These are phyloP conservation scores for Teunomyces cretensis DNA, from an alignment of 805 yeast genomes.

Conservation along the genomic window DNA sequence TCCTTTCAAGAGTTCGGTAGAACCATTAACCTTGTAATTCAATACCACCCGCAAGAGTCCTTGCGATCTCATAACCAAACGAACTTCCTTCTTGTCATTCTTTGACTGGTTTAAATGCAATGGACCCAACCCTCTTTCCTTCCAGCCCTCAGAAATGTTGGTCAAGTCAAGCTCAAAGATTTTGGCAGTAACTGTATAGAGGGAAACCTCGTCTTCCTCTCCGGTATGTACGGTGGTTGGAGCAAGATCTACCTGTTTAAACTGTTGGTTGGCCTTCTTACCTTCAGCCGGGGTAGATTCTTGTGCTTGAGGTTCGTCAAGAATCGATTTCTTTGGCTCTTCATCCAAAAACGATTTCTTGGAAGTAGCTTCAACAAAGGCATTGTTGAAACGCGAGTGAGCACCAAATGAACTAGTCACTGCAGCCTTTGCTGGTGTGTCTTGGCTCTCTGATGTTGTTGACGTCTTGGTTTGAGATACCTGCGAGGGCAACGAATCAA, in stretches of 20 bases:
- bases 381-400: slow-evolving; percentile 48
- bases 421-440: slow-evolving; percentile 8
- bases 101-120: slow-evolving; percentile 69
- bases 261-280: slow-evolving; percentile 32
- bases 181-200: slow-evolving; percentile 72
- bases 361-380: slow-evolving; percentile 51
- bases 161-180: slow-evolving; percentile 72
- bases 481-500: slow-evolving; percentile 21
- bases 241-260: slow-evolving; percentile 59
- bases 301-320: slow-evolving; percentile 10
- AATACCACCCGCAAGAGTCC: slow-evolving; percentile 81
- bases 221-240: slow-evolving; percentile 70
- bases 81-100: slow-evolving; percentile 42
- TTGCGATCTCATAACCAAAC: slow-evolving; percentile 89
- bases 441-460: neutral
- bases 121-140: slow-evolving; percentile 88
- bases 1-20: slow-evolving; percentile 69
- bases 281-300: slow-evolving; percentile 12
- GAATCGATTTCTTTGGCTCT: neutral
- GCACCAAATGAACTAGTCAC: slow-evolving; percentile 42
- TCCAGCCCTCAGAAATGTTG: slow-evolving; percentile 79
- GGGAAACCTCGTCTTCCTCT: slow-evolving; percentile 78
- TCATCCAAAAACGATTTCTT: slow-evolving; percentile 61
- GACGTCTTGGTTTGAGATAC: neutral
- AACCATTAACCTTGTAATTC: slow-evolving; percentile 65